These are phyloP conservation scores for Heterobasidion annosum DNA, from an alignment of 1,284 basidiomycete genomes.

Conservation along the genomic window DNA sequence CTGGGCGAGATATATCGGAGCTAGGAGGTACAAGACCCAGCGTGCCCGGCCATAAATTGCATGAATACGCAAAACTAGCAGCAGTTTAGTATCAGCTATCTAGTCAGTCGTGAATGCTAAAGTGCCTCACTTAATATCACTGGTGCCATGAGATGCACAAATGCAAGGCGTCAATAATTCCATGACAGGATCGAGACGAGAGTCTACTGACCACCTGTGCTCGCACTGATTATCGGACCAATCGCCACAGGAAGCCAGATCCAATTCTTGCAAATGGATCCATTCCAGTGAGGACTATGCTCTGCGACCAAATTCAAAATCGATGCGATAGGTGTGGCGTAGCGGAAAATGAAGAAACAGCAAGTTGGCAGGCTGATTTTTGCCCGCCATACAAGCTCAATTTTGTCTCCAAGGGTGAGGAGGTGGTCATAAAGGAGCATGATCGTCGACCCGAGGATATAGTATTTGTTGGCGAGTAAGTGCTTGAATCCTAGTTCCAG, in stretches of 20 bases:
- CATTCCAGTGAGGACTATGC: not conserved
- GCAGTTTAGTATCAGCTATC: not conserved
- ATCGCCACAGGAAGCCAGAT: not conserved
- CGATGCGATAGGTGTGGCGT: not conserved
- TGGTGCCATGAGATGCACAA: not conserved
- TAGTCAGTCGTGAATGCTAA: not conserved
- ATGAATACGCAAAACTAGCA: not conserved
- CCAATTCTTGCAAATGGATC: not conserved
- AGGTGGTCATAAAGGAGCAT: not conserved
- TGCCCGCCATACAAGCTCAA: not conserved
- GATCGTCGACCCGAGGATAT: not conserved
- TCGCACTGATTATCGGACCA: not conserved
- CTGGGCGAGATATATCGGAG: not conserved
- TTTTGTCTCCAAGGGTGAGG: not conserved
- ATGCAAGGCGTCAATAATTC: not conserved
- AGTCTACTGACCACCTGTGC: not conserved
- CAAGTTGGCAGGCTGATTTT: not conserved
- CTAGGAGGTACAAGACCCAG: not conserved
- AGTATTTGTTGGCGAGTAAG: not conserved
- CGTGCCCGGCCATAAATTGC: not conserved
- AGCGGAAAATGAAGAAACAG: not conserved
- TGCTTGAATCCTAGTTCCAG: not conserved
- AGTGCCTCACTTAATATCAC: not conserved
- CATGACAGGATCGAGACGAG: not conserved
- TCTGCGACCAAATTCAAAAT: not conserved